Base-by-base conservation (phyloP, 805 yeast genomes). In the Teunomyces atbi region DNA sequence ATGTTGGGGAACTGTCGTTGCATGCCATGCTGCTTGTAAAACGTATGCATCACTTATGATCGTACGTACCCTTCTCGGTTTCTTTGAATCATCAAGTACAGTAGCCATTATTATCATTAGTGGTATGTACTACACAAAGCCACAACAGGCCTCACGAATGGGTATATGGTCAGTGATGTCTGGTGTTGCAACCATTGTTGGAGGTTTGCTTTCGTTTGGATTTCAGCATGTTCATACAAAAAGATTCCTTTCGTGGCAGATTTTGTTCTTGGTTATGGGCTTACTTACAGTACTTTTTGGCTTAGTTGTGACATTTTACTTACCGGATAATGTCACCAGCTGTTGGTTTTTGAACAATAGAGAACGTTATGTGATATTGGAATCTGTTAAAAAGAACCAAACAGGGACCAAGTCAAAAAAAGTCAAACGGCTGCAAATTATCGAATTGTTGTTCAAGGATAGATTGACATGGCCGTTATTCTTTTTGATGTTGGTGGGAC, bases 81-180 rank as follows among this genome's bases (percentile, higher is more conserved):
- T 76, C 18, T 78, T 79, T 51, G 86, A 81, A 56, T 62, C 80
- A 1, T 73, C 80, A 2, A 69, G 81, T 37, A 78, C 83, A 1
- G 82, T 83, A 1, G 82, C 83, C 0, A 71, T 80, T 41, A 72
- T 81, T 45, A 66, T 81, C 21, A 71, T 83, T 36, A 78, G 83
- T 32, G 77, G 84, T 21, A 81, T 81, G 84, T 83, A 81, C 65
- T 83, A 81, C 64, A 75, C 76, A 32, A 76, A 74, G 45, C 57
- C 68, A 4, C 83, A 79, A 49, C 83, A 78, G 56, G 64, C 75
- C 33, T 65, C 69, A 26, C 66, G 83, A 57, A 78, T 80, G 37
- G 83, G 83, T 5, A 68, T 70, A 37, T 77, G 82, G 81, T 78
- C 81, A 4, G 66, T 78, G n/a, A 79, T 74, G 63, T 81, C 83